Evolutionary conservation across 2,329 filamentous ascomycete species (phyloP).

Genomic region (Lasiodiplodia citricola): DNA sequence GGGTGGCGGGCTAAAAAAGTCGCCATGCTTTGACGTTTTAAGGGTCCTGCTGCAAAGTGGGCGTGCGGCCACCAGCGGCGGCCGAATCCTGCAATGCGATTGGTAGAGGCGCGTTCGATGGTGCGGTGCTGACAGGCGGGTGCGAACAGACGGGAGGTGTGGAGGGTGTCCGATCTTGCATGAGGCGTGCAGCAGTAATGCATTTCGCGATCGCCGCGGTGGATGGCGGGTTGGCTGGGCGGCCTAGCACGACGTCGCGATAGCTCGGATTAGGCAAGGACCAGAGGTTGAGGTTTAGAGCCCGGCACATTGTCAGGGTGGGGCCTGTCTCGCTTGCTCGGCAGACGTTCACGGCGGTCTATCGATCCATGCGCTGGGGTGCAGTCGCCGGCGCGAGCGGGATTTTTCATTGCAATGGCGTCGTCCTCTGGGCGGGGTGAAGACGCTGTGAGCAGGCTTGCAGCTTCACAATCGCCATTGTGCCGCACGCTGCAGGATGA

Average conservation of each 20-base stretch:
- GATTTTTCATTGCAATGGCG: constrained; percentile 11
- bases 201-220: constrained; percentile 13
- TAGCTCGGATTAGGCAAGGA: constrained; percentile 17
- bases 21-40: not conserved
- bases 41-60: not conserved
- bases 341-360: not conserved
- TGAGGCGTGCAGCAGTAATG: constrained; percentile 11
- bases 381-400: not conserved
- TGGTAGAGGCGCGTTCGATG: not conserved
- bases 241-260: constrained; percentile 8
- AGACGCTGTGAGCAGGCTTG: not conserved
- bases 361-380: not conserved
- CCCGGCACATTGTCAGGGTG: not conserved
- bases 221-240: not conserved
- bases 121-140: constrained; percentile 1
- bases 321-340: not conserved
- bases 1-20: not conserved
- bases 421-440: not conserved
- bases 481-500: constrained; percentile 9
- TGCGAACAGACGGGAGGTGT: constrained; percentile 2
- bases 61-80: not conserved
- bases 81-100: constrained; percentile 7
- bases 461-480: constrained; percentile 1
- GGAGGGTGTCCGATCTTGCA: constrained; percentile 21
- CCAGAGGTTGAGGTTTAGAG: constrained; percentile 10